Percentiles rank a stretch among this genome's conserved stretches.
phyloP scores from a whole-genome alignment of 345 rosid genomes.

The Theobroma cacao region DNA sequence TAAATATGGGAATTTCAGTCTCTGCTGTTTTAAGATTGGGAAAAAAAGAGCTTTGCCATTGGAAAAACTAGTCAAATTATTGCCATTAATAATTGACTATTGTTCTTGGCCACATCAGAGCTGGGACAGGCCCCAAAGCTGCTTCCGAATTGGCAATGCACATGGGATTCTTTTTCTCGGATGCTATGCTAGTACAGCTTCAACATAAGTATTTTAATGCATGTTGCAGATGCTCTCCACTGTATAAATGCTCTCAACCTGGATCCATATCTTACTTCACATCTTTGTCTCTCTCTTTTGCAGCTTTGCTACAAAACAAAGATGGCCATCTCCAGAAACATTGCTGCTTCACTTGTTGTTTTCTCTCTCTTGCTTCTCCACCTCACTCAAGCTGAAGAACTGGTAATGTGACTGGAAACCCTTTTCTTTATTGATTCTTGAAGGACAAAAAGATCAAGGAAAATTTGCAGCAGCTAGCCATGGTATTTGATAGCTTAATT shows the following conservation, averaged over 20 bases:
- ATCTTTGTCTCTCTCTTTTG: background rate
- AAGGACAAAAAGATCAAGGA: no score
- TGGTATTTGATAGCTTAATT: background rate
- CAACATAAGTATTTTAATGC: background rate
- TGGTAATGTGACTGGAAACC: background rate
- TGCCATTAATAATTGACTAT: background rate
- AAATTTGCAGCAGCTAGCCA: background rate
- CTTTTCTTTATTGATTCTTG: no score
- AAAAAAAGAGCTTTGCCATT: no score
- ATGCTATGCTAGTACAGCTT: background rate
- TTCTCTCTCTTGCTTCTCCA: conserved; percentile 21
- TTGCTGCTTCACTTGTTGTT: conserved; percentile 15
- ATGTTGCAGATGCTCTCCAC: background rate
- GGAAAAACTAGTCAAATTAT: no score
- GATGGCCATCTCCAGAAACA: conserved; percentile 10
- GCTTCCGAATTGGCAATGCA: background rate
- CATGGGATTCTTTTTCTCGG: background rate
- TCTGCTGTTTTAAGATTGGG: no score
- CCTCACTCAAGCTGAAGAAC: conserved; percentile 17
- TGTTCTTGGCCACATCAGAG: background rate
- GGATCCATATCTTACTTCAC: background rate
- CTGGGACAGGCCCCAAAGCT: background rate
- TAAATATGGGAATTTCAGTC: no score
- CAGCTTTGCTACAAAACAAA: background rate
- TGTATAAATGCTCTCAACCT: background rate